Conservation (phyloP, 2,329 filamentous ascomycete species). For the Coniochaeta ligniaria region DNA sequence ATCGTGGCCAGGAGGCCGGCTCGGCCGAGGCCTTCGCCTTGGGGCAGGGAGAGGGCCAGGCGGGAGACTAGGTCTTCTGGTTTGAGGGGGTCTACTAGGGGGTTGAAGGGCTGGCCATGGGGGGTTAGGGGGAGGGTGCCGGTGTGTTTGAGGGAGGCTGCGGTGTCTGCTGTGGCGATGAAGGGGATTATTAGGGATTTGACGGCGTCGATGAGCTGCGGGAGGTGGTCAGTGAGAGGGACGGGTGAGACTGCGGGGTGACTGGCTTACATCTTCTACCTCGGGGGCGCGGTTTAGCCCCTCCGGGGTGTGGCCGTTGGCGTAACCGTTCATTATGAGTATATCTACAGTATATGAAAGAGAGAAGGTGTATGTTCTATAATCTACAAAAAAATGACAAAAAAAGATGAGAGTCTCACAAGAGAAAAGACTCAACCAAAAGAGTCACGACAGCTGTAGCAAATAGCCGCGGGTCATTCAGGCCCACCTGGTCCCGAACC, state of each 20-base stretch:
- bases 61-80: slow-evolving; percentile 50
- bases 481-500: neutral
- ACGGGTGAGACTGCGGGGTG: neutral
- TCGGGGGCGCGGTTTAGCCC: neutral
- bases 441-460: neutral
- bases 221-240: neutral
- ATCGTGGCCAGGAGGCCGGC: slow-evolving; percentile 68
- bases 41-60: slow-evolving; percentile 52
- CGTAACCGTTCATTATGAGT: neutral
- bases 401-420: neutral
- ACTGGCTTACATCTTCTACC: neutral
- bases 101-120: slow-evolving; percentile 36
- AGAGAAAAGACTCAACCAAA: neutral
- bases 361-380: neutral
- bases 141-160: slow-evolving; percentile 41
- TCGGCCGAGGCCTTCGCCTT: slow-evolving; percentile 51
- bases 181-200: slow-evolving; percentile 63
- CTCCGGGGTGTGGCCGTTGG: neutral
- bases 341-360: neutral
- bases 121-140: slow-evolving; percentile 35
- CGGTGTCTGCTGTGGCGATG: slow-evolving; percentile 62
- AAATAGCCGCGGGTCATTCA: neutral
- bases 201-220: slow-evolving; percentile 60
- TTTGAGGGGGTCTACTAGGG: slow-evolving; percentile 56
- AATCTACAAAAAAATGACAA: neutral